Percentiles rank a stretch among this genome's conserved stretches.
These are phyloP conservation scores for Pulicaria dysenterica DNA, from an alignment of 129 eudicot genomes.

Conservation along the genomic window DNA sequence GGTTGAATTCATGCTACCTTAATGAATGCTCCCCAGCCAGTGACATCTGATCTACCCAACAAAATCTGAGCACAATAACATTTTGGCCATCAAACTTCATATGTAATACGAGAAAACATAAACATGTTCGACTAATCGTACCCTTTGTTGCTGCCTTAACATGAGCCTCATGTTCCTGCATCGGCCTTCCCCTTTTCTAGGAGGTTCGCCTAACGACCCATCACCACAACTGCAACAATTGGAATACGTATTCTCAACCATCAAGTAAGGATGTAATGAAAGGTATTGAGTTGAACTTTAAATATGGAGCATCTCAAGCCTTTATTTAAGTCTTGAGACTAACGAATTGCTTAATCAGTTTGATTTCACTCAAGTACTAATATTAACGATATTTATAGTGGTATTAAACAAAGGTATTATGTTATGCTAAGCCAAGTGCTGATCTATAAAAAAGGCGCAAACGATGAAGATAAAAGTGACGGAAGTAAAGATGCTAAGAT, in stretches of 20 bases:
- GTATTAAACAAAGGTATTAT: too few species aligned
- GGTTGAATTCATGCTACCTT: constrained; percentile 44
- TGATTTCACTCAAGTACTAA: too few species aligned
- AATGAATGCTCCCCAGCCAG: constrained; percentile 93
- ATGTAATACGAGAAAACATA: background rate
- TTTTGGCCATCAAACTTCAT: background rate
- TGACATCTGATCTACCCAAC: constrained; percentile 72
- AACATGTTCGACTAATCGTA: background rate
- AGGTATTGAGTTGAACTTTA: too few species aligned
- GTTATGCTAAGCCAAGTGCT: too few species aligned
- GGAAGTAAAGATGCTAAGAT: too few species aligned
- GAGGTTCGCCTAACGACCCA: constrained; percentile 69
- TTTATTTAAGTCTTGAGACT: too few species aligned
- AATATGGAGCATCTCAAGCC: too few species aligned
- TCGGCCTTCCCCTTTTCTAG: constrained; percentile 64
- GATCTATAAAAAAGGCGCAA: too few species aligned
- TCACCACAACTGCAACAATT: constrained; percentile 65
- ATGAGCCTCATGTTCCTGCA: constrained; percentile 94
- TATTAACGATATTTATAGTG: too few species aligned
- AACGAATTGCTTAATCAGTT: too few species aligned
- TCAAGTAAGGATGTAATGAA: too few species aligned
- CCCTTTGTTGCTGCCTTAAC: constrained; percentile 73
- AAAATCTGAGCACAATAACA: constrained; percentile 47
- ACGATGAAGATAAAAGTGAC: too few species aligned
- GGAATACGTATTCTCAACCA: background rate